Conservation (phyloP, 2,329 filamentous ascomycete genomes). For the Fusarium robinianum region DNA sequence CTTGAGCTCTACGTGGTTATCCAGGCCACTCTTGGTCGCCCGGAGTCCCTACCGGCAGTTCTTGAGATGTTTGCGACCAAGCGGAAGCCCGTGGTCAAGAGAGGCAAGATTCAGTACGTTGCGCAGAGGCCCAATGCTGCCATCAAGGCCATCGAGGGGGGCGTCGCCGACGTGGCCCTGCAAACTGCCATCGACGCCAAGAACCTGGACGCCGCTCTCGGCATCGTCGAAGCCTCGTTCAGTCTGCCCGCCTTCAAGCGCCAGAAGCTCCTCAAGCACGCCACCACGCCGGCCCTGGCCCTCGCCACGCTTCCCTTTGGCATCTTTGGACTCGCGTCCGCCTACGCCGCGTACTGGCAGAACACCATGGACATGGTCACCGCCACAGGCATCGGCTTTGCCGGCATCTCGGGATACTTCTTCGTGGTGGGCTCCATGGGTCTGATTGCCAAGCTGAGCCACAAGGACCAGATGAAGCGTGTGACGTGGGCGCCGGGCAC, state of each 20-base stretch:
- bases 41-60: constrained; percentile 77
- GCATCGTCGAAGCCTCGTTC: constrained; percentile 73
- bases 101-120: constrained; percentile 62
- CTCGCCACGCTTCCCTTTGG: constrained; percentile 66
- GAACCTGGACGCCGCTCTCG: constrained; percentile 77
- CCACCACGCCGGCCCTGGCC: constrained; percentile 62
- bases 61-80: constrained; percentile 86
- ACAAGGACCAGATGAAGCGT: constrained; percentile 93
- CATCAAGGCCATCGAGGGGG: constrained; percentile 72
- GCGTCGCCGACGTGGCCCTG: constrained; percentile 73
- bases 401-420: constrained; percentile 81
- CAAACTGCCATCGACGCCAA: constrained; percentile 78
- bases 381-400: constrained; percentile 79
- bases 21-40: constrained; percentile 72
- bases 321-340: constrained; percentile 69
- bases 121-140: constrained; percentile 69
- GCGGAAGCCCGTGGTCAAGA: constrained; percentile 66
- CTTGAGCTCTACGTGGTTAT: constrained; percentile 76
- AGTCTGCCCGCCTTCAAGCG: constrained; percentile 67
- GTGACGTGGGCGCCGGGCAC: constrained; percentile 89
- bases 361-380: constrained; percentile 76
- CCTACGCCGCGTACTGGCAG: constrained; percentile 49
- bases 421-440: constrained; percentile 81
- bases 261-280: constrained; percentile 68
- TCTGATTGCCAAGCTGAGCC: constrained; percentile 79